These are phyloP conservation scores for Paramecium biaurelia DNA, from an alignment of 73 alveolate genomes.

Conservation along the genomic window DNA sequence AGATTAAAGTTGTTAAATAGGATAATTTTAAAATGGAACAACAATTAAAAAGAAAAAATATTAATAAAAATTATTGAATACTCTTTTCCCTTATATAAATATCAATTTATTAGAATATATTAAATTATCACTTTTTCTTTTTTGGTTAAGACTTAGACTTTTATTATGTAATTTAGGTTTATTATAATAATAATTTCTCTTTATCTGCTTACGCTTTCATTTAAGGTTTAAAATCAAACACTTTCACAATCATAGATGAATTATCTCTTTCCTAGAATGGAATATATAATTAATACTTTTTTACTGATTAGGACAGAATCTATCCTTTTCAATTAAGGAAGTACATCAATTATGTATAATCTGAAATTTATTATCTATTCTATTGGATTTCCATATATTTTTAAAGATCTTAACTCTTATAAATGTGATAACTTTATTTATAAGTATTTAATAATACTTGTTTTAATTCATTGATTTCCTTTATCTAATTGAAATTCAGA, in stretches of 20 bases:
- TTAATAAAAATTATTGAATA: neutral
- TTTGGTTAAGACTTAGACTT: neutral
- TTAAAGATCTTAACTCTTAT: neutral
- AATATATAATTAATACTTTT: neutral
- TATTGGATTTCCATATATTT: constrained; percentile 24
- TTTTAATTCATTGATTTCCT: constrained; percentile 7
- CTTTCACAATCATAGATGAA: neutral
- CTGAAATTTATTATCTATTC: neutral
- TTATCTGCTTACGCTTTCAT: neutral
- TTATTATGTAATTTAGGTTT: neutral
- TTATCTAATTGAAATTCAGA: neutral
- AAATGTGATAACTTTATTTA: neutral
- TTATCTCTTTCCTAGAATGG: constrained; percentile 28
- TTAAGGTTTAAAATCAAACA: neutral
- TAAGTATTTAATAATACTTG: neutral
- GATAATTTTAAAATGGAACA: constrained; percentile 42
- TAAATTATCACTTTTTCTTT: constrained; percentile 20
- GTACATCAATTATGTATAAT: constrained; percentile 5
- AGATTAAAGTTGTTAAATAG: constrained; percentile 19
- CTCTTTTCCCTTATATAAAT: neutral
- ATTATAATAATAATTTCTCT: neutral
- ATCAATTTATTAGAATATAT: neutral
- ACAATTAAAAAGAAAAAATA: neutral
- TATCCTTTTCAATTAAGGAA: constrained; percentile 6
- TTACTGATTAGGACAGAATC: constrained; percentile 25